Evolutionary conservation across 2,329 filamentous ascomycete species (phyloP).

Genomic region (Zymoseptoria passerinii): DNA sequence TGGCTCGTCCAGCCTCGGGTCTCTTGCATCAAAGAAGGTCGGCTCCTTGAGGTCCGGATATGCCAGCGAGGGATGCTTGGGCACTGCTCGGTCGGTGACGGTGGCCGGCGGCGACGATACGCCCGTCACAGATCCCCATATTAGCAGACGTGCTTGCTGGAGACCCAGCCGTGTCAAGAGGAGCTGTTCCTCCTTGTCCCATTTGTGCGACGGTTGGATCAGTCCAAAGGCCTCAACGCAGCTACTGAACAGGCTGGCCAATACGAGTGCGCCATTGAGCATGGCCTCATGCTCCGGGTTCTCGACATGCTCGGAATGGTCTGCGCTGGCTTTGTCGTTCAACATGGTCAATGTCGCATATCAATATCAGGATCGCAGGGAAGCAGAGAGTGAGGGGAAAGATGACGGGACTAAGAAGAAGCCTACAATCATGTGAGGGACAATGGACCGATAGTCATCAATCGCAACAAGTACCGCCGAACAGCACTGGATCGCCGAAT

Average conservation of each 20-base stretch:
- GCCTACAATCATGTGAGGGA: background rate
- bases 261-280: conserved; percentile 34
- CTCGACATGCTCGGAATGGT: conserved; percentile 19
- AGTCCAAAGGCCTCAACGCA: conserved; percentile 42
- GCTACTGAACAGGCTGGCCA: conserved; percentile 40
- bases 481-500: background rate
- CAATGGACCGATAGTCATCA: background rate
- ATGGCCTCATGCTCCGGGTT: conserved; percentile 23
- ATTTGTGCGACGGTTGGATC: conserved; percentile 37
- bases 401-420: background rate
- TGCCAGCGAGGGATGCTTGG: conserved; percentile 35
- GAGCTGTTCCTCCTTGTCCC: conserved; percentile 37
- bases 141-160: conserved; percentile 41
- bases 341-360: conserved; percentile 11
- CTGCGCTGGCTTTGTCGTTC: conserved; percentile 12
- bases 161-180: conserved; percentile 38
- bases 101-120: conserved; percentile 37
- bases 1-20: conserved; percentile 36
- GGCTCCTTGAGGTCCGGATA: conserved; percentile 39
- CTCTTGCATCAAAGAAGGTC: conserved; percentile 37
- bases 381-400: background rate
- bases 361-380: background rate
- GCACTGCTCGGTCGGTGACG: conserved; percentile 38
- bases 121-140: conserved; percentile 42
- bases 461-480: background rate